Base-by-base conservation (phyloP, 2,329 filamentous ascomycete species). In the Claviceps capensis region DNA sequence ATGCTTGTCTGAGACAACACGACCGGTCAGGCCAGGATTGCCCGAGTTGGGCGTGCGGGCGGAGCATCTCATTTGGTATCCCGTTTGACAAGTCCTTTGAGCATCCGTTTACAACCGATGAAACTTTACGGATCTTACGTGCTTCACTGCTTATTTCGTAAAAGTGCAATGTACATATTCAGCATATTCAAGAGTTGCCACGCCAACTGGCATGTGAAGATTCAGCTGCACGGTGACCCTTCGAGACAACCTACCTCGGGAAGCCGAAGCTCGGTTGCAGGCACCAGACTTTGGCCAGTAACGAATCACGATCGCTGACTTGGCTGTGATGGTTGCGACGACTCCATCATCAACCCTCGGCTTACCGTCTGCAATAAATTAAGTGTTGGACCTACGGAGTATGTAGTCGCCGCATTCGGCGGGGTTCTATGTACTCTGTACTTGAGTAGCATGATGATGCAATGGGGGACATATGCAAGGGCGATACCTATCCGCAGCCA, bases 1-100 rank as follows among this genome's bases (percentile, higher is more conserved):
- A 40, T 34, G 19, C 36, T 13, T 34, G 34, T 44, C 46, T 51
- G 40, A 45, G 52, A 53, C 49, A 45, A 49, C 52, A 53, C 52
- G 52, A 51, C 52, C 49, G 52, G 52, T 53, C 49, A 53, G 52
- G 37, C 43, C 19, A 41, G 23, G 41, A 50, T 50, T 34, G 30
- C 30, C 9, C 30, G 9, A 34, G 30, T 34, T 11, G 30, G 30
- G 30, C 30, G 30, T 34, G 30, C 30, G 41, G 23, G 19, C 49
- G 52, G 52, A 51, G 52, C 46, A 49, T 46, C 30, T 49, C 49
- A 36, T 37, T 40, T 34, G 9, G 30, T 9, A 34, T 34, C 9
- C 30, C 30, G 30, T 34, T 34, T 34, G 30, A 34, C 30, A 34
- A 9, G 9, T 34, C 30, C 30, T 34, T 34, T 34, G 9, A 34